Evolutionary conservation across 1,139 yeast species (phyloP), one percentile per base, ranked within the genome.

Genomic region (Tardiomyces digboiensis): DNA sequence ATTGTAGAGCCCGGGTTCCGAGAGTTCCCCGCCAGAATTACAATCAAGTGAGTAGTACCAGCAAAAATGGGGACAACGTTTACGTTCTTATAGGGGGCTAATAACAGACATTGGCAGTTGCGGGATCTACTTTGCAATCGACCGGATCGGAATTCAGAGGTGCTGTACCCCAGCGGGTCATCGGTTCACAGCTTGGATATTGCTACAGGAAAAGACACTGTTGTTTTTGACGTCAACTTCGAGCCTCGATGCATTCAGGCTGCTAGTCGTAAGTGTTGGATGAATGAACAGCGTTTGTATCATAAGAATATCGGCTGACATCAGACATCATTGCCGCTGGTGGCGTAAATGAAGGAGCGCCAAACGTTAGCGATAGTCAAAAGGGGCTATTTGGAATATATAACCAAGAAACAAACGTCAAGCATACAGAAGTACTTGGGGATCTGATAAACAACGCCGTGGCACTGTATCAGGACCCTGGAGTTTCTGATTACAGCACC

Each of bases 391-490:
- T 82, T 51, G 78, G 83, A 2, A 67, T 82, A 43, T 71, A 73
- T 56, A 75, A 74, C 52, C 71, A 72, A 16, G 66, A 68, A 14
- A 70, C 76, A 2, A 71, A 71, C n/a, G 57, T 60, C 6, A 59
- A 70, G 8, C 64, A 70, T 41, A 75, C 82, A 1, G 72, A 75
- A 22, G 76, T 75, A 43, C 64, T 87, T 39, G 96, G 97, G 0
- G 84, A 82, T 41, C 77, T 80, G 67, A 86, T 88, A 54, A 87
- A 87, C 62, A 88, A 88, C 62, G 78, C 86, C 42, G 93, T 87
- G n/a, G 68, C 81, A 1, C 61, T 84, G 21, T 71, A 73, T 58
- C 78, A 29, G 18, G 46, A 42, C 3, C 36, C 43, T 8, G 46
- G 41, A 14, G 7, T 39, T 2, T 14, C 45, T n/a, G 36, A 22